Evolutionary conservation across 768 basidiomycete genomes (phyloP).

Genomic region (Trametes maxima): DNA sequence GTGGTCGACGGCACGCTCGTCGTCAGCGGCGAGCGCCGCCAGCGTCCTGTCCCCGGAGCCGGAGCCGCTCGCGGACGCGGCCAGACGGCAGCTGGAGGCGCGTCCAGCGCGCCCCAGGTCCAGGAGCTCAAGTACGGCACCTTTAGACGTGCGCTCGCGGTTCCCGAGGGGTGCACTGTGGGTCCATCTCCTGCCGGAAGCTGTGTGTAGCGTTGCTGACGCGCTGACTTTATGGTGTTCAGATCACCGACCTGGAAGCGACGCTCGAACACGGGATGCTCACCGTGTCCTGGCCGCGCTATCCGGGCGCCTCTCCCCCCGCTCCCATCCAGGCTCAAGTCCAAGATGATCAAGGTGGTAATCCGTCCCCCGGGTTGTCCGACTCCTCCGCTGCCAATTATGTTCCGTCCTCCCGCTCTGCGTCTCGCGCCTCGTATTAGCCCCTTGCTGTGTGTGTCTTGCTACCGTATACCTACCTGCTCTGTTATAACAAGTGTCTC

Average conservation of each 20-base stretch:
- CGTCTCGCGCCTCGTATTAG: too few species aligned
- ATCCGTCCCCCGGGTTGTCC: background rate
- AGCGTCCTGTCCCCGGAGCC: background rate
- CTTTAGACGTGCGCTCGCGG: slow-evolving; percentile 39
- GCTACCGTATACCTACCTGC: too few species aligned
- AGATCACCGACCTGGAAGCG: slow-evolving; percentile 41
- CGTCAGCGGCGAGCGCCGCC: slow-evolving; percentile 39
- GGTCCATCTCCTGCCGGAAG: background rate
- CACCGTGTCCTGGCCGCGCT: slow-evolving; percentile 43
- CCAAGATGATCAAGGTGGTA: background rate
- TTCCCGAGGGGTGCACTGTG: slow-evolving; percentile 42
- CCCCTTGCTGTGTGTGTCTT: too few species aligned
- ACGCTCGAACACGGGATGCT: slow-evolving; percentile 43
- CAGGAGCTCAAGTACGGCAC: slow-evolving; percentile 45
- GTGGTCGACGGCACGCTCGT: slow-evolving; percentile 36
- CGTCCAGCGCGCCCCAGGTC: slow-evolving; percentile 25
- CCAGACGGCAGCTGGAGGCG: background rate
- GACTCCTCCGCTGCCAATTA: background rate
- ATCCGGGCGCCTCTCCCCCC: background rate
- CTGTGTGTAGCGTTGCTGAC: background rate
- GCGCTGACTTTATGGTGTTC: background rate
- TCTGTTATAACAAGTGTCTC: too few species aligned
- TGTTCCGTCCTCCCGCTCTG: too few species aligned
- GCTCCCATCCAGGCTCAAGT: background rate
- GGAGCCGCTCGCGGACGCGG: background rate